Base-by-base conservation (phyloP, 768 basidiomycete genomes). In the Strobilomyces confusus region DNA sequence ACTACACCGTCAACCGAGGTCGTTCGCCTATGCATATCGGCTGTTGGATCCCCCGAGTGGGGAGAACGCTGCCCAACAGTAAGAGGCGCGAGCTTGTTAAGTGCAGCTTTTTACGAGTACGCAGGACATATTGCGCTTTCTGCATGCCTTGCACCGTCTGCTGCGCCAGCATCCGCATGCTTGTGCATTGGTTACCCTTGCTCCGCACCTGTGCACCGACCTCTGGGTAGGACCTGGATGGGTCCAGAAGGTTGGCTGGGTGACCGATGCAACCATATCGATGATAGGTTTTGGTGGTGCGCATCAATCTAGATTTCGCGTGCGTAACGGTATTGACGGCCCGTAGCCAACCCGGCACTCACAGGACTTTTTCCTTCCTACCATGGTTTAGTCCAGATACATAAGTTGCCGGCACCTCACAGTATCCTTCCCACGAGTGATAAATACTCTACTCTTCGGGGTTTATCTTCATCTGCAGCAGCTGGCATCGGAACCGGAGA, bases 331-430 rank as follows among this genome's bases (percentile, higher is more conserved):
- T 51, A 33, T 44, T 63, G 55, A 63, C 45, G 22, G 49, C 54
- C 29, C 5, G 9, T 66, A 94, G 92, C 79, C 25, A 82, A 95
- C 63, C 89, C 92, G n/a, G 79, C 84, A 14, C 75, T 97, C 22
- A 73, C 80, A 9, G 71, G 78, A 2, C 73, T 82, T 44, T 98
- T 95, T 70, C 88, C 93, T 30, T 80, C 83, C 11, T 86, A 94
- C 64, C 89, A 95, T 67, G 97, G 97, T 12, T 73, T 95, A 48
- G 75, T 98, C 19, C 81, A 83, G 44, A 80, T 95, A 26, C 84
- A 88, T 59, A 75, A 80, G 5, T 76, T 95, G 20, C 94, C 97
- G 4, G 76, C 84, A 5, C 82, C 84, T 1, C 82, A 85, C 51
- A 82, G 85, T 23, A 77, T 94, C 37, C 73, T 87, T 25, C 77